Conservation (phyloP, 1,284 basidiomycete species). For the Pseudozyma pruni region DNA sequence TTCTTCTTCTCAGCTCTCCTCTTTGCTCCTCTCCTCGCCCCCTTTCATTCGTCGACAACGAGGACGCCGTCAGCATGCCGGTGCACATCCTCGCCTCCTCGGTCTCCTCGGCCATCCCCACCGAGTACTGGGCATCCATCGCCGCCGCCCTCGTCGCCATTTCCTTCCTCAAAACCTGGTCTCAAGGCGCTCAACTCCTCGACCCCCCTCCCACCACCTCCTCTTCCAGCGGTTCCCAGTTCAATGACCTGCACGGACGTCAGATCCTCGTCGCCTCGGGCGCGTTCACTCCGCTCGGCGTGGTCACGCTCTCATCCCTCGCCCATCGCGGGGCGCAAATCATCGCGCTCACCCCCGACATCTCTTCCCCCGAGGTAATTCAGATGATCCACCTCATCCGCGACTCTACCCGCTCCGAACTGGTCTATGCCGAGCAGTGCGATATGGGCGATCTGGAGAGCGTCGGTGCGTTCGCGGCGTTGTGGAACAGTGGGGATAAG, state of each 20-base stretch:
- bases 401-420: slow-evolving; percentile 54
- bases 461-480: slow-evolving; percentile 47
- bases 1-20: neutral
- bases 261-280: slow-evolving; percentile 52
- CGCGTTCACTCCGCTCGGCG: slow-evolving; percentile 54
- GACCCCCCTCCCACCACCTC: slow-evolving; percentile 20
- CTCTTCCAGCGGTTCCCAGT: slow-evolving; percentile 5
- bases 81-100: slow-evolving; percentile 45
- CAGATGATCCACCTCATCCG: slow-evolving; percentile 57
- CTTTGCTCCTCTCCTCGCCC: neutral
- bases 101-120: slow-evolving; percentile 23
- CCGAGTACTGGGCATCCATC: slow-evolving; percentile 50
- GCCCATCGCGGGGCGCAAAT: slow-evolving; percentile 60
- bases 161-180: slow-evolving; percentile 53
- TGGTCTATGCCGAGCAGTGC: slow-evolving; percentile 63
- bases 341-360: slow-evolving; percentile 49
- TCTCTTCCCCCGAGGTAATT: slow-evolving; percentile 25
- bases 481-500: slow-evolving; percentile 57
- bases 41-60: neutral
- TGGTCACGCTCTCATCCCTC: slow-evolving; percentile 52
- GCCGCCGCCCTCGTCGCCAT: slow-evolving; percentile 28
- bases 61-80: slow-evolving; percentile 36
- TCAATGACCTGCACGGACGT: slow-evolving; percentile 46
- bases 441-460: slow-evolving; percentile 45
- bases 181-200: slow-evolving; percentile 44